Evolutionary conservation across 768 basidiomycete genomes (phyloP).

Genomic region (Gelatoporia subvermispora): DNA sequence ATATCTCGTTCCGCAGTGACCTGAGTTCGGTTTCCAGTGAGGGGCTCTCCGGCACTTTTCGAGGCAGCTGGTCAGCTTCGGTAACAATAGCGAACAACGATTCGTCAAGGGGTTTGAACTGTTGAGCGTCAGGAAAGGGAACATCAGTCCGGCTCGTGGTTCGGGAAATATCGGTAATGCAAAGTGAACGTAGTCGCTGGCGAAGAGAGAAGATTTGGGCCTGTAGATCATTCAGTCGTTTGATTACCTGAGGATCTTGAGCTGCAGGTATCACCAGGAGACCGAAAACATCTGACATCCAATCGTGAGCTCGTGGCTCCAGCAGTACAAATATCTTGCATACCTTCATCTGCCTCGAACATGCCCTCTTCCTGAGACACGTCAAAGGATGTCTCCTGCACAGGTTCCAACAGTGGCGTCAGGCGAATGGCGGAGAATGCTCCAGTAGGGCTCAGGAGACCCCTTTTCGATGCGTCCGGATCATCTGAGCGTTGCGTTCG

Average conservation of each 20-base stretch:
- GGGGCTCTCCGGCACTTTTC: slow-evolving; percentile 30
- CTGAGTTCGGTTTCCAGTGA: slow-evolving; percentile 53
- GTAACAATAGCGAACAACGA: slow-evolving; percentile 41
- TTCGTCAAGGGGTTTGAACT: slow-evolving; percentile 41
- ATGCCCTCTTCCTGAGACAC: background rate
- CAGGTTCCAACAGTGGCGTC: background rate
- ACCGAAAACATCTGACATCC: slow-evolving; percentile 54
- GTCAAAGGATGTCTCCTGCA: background rate
- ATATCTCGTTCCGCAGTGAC: slow-evolving; percentile 57
- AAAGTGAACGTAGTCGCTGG: slow-evolving; percentile 56
- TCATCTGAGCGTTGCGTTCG: background rate
- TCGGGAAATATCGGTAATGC: slow-evolving; percentile 49
- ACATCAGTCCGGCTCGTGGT: slow-evolving; percentile 30
- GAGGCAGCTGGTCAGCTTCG: slow-evolving; percentile 45
- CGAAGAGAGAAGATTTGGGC: slow-evolving; percentile 48
- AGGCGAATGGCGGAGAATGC: background rate
- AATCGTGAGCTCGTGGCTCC: background rate
- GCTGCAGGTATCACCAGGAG: slow-evolving; percentile 32
- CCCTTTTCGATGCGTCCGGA: background rate
- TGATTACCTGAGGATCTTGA: slow-evolving; percentile 24
- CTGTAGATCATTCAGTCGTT: slow-evolving; percentile 43
- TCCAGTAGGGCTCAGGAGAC: background rate
- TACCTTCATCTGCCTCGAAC: slow-evolving; percentile 1
- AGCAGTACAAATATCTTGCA: background rate
- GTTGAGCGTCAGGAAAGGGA: slow-evolving; percentile 48